Evolutionary conservation across 2,329 filamentous ascomycete genomes (phyloP), one percentile per base, ranked within the genome.

Genomic region (Ustulina deusta): DNA sequence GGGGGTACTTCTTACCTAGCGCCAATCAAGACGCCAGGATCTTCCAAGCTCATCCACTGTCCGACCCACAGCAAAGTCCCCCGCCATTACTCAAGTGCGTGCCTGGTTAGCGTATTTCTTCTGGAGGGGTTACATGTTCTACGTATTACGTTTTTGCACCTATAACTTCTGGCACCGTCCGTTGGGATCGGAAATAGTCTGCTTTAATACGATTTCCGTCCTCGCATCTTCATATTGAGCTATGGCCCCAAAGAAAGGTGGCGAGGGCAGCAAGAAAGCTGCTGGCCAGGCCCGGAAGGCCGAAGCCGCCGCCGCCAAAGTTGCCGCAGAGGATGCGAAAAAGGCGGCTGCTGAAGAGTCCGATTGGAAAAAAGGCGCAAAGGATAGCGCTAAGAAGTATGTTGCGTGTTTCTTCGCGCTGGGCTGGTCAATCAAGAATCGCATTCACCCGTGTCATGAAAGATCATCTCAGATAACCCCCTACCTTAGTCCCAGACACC

Each of bases 261-360:
- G 83, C 61, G 94, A 97, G 71, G 93, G 92, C 82, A 91, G 86
- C 79, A 98, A 97, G 83, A 98, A 98, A 84, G 93, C 83, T 2
- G 89, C 91, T 9, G 96, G 95, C 71, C 93, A 97, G 80, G 94
- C 94, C 70, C 88, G 93, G 82, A 98, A 99, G 86, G 94, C 94
- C 70, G 94, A 97, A 56, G 90, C 89, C 2, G 95, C 94, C 0
- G 92, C 93, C 9, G 82, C 87, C 64, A 98, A 98, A 82, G 86
- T 90, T 66, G 93, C 93, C 0, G 89, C 81, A 2, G 90, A 90
- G 67, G 87, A 93, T 44, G 82, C 86, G 42, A 90, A 90, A 81
- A 87, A 84, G 61, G 89, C 89, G 4, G 87, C 84, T 2, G 88
- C 80, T 32, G 95, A 97, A 76, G 87, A 90, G 4, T 85, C 87